Base-by-base conservation (phyloP, 2,329 filamentous ascomycete genomes). In the Trichoderma hamatum region DNA sequence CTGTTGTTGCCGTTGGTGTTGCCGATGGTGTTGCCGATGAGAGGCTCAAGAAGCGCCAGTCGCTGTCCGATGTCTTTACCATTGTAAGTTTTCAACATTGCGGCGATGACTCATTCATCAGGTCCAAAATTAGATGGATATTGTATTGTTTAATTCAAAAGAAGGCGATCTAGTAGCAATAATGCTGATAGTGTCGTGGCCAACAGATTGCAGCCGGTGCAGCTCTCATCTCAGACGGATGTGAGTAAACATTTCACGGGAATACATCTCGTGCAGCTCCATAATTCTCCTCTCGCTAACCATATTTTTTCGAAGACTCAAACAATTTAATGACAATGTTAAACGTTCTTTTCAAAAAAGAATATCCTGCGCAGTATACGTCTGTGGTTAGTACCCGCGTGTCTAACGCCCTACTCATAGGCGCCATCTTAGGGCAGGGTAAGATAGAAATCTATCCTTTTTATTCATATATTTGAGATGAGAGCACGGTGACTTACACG, bases 361-460 rank as follows among this genome's bases (percentile, higher is more conserved):
- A 77, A 62, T 81, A 80, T 65, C 74, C 77, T 2, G 70, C 73
- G 13, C 73, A 80, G 49, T 81, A 81, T 66, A 80, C 78, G 1
- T 73, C 78, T 0, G 62, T 72, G 0, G 76, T 82, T 61, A 82
- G 78, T 72, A 82, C 81, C 1, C 79, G 79, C 26, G 79, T 82
- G 5, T 81, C 79, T 21, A 82, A 82, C 68, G 74, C 81, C 13
- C 74, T 83, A 5, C 73, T 83, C 0, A 76, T 82, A 13, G 81
- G 82, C 19, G 79, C 81, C 43, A 80, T 83, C n/a, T 71, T 83
- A 21, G 82, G 82, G 24, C 80, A 82, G 70, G n/a, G n/a, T n/a
- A n/a, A n/a, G n/a, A n/a, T n/a, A n/a, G n/a, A n/a, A n/a, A n/a
- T n/a, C n/a, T n/a, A n/a, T n/a, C n/a, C n/a, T n/a, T n/a, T n/a